phyloP scores from a whole-genome alignment of 1,284 basidiomycete species.

The Fomitopsis palustris region DNA sequence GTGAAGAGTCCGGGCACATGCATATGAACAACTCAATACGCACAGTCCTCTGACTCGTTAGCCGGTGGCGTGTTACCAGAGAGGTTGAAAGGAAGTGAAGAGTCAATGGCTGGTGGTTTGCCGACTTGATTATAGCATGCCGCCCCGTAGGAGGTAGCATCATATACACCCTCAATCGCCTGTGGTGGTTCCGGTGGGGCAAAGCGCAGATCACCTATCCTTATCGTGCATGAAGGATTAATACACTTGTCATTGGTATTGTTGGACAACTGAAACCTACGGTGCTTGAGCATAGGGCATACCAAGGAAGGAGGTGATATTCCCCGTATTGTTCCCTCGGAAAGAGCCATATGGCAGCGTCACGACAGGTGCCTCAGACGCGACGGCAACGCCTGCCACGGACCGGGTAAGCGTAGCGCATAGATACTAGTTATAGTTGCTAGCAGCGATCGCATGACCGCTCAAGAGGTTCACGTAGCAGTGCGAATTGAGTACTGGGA shows the following conservation, averaged over 20 bases:
- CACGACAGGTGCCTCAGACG: not conserved
- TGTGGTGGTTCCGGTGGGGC: conserved; percentile 7
- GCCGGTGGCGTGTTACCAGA: not conserved
- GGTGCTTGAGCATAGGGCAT: conserved; percentile 6
- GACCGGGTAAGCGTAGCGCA: not conserved
- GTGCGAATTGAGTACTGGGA: too few species aligned
- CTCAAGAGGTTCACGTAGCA: not conserved
- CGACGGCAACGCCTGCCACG: not conserved
- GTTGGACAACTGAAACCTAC: not conserved
- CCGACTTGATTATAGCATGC: conserved; percentile 48
- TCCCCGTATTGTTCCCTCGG: not conserved
- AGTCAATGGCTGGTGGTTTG: not conserved
- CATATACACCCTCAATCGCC: conserved; percentile 36
- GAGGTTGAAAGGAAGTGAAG: not conserved
- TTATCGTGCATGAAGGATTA: not conserved
- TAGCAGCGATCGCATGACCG: too few species aligned
- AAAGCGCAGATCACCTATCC: conserved; percentile 7
- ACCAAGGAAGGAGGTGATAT: conserved; percentile 2
- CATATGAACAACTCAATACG: too few species aligned
- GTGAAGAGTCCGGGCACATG: not conserved
- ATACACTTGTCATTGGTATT: too few species aligned
- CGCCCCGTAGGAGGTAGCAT: conserved; percentile 40
- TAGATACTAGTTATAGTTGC: too few species aligned
- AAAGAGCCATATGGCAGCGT: conserved; percentile 3
- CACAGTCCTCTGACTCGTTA: conserved; percentile 18